Conservation (phyloP, 202 grass and related monocot genomes). For the Panicum virgatum region DNA sequence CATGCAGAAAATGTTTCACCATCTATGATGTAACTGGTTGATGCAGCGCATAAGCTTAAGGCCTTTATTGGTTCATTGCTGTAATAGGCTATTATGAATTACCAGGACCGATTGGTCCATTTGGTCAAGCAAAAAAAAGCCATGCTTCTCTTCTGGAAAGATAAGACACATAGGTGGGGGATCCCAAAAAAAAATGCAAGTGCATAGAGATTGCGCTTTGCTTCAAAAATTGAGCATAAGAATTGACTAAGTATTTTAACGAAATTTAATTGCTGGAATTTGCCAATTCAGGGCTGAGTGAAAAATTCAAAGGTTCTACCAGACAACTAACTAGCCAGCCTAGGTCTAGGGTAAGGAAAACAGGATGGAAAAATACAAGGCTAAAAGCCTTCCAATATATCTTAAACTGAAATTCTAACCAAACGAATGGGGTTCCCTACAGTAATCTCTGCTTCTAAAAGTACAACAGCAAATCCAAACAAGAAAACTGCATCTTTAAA, state of each 20-base stretch:
- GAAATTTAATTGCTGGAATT: not conserved
- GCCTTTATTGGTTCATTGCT: not conserved
- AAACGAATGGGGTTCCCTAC: not conserved
- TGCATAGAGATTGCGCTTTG: not conserved
- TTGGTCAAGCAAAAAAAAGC: not conserved
- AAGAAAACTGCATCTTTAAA: not conserved
- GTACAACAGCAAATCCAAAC: not conserved
- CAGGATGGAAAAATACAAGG: not conserved
- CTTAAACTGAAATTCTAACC: not conserved
- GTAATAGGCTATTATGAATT: not conserved
- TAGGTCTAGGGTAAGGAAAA: constrained; percentile 8
- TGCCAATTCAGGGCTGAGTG: not conserved
- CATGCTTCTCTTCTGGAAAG: not conserved
- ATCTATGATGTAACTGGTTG: not conserved
- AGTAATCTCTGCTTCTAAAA: not conserved
- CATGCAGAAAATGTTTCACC: not conserved
- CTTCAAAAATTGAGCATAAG: not conserved
- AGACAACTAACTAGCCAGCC: not conserved
- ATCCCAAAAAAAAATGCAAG: not conserved
- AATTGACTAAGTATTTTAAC: not conserved
- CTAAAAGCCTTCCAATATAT: not conserved
- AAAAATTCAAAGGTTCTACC: not conserved
- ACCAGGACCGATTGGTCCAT: not conserved
- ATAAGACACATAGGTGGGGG: not conserved
- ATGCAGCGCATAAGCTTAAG: not conserved